phyloP scores from a whole-genome alignment of 768 basidiomycete genomes.

The Cystofilobasidium macerans region DNA sequence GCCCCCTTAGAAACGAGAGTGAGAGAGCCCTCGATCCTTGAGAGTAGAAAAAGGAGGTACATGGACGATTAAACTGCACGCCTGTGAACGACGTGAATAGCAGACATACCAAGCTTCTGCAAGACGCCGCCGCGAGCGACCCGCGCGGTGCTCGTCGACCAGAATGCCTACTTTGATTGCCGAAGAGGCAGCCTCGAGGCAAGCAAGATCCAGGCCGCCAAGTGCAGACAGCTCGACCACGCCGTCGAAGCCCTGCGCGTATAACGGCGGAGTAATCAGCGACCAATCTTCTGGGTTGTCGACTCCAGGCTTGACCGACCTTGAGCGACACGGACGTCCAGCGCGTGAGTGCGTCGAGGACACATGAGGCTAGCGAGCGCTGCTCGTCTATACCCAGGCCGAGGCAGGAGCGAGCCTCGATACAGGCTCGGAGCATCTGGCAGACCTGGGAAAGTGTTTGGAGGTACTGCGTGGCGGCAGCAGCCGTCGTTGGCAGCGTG shows the following conservation, averaged over 20 bases:
- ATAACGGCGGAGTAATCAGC: neutral
- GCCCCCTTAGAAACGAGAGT: neutral
- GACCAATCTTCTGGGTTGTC: neutral
- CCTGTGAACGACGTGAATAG: too few species aligned
- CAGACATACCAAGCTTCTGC: neutral
- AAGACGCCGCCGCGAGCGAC: neutral
- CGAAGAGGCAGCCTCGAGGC: neutral
- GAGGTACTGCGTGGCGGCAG: neutral
- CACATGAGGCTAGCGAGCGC: neutral
- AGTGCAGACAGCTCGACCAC: neutral
- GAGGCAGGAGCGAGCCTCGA: neutral
- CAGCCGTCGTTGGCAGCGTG: neutral
- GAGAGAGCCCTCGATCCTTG: neutral
- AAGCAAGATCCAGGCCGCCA: neutral
- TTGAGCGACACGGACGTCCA: neutral
- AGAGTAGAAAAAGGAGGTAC: neutral
- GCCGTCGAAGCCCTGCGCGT: neutral
- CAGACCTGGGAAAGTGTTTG: neutral
- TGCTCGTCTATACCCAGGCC: neutral
- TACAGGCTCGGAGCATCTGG: neutral
- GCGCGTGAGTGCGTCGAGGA: neutral
- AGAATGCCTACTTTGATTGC: neutral
- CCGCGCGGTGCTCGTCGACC: neutral
- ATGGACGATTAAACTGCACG: too few species aligned
- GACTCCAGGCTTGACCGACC: too few species aligned